Conservation (phyloP, 306 rosid species). For the Lathyrus sativus region DNA sequence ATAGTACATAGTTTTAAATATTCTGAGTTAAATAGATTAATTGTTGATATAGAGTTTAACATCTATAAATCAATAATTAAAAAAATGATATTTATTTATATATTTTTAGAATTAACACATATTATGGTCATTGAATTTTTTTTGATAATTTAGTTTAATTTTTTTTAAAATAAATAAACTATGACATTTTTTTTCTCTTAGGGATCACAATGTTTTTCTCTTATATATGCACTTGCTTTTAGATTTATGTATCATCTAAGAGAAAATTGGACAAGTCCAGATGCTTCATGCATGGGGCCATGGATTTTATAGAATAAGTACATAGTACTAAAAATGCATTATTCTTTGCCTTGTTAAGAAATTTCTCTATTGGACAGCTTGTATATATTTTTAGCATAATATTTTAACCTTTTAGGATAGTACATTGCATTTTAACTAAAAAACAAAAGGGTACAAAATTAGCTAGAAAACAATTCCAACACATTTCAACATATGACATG, state of each 20-base stretch:
- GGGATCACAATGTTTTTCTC: too few relatives aligned
- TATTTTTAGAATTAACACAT: too few relatives aligned
- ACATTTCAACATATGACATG: conserved; percentile 27
- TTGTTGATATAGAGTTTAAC: too few relatives aligned
- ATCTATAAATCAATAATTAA: too few relatives aligned
- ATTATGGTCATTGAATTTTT: too few relatives aligned
- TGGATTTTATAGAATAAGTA: background rate
- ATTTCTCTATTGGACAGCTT: conserved; percentile 11
- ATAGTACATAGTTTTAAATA: background rate
- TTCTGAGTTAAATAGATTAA: too few relatives aligned
- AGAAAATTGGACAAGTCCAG: background rate
- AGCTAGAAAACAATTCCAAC: conserved; percentile 27
- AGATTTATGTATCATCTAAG: background rate
- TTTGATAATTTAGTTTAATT: too few relatives aligned
- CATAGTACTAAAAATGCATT: conserved; percentile 22
- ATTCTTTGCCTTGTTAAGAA: background rate
- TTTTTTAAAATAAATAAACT: too few relatives aligned
- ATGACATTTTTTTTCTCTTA: too few relatives aligned
- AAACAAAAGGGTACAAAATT: conserved; percentile 17
- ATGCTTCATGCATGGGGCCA: conserved; percentile 21
- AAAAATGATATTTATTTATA: too few relatives aligned
- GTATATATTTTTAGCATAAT: conserved; percentile 9
- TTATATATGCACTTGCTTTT: background rate
- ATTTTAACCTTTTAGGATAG: conserved; percentile 8
- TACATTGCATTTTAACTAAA: conserved; percentile 3